A percentile compares a stretch with the other conserved stretches of the same genome.
Evolutionary conservation across 1,139 yeast genomes (phyloP).

Genomic region (Kurtzmaniella quercitrusa): DNA sequence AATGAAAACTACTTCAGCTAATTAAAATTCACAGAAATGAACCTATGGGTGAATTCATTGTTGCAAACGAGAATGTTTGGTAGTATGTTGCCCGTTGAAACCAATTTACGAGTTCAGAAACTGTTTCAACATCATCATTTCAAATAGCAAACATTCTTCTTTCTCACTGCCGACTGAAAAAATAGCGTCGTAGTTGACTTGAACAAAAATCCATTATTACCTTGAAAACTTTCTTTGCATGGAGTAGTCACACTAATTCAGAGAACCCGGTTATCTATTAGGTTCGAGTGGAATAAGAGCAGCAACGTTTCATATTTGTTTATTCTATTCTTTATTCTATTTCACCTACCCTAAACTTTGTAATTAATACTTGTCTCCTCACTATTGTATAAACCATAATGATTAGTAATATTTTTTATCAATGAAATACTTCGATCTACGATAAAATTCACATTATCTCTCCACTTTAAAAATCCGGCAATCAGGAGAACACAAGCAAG

Average conservation of each 20-base stretch:
- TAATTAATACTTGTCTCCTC: not conserved
- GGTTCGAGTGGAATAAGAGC: too few species aligned
- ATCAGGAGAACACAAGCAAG: too few species aligned
- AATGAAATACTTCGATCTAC: not conserved
- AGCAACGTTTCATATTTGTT: too few species aligned
- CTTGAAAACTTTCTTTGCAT: not conserved
- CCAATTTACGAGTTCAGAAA: not conserved
- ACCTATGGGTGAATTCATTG: too few species aligned
- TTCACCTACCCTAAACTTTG: not conserved
- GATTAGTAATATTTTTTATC: not conserved
- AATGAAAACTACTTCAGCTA: too few species aligned
- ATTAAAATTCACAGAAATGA: too few species aligned
- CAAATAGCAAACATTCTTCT: not conserved
- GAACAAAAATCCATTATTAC: not conserved
- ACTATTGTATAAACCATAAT: not conserved
- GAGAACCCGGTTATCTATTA: too few species aligned
- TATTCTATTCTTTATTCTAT: too few species aligned
- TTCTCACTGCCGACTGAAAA: not conserved
- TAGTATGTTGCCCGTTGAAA: too few species aligned
- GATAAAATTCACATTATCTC: too few species aligned
- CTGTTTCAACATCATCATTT: not conserved
- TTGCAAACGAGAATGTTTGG: too few species aligned
- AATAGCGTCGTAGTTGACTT: not conserved
- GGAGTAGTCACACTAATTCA: not conserved
- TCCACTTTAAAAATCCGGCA: too few species aligned